Conservation (phyloP, 495 filamentous ascomycete genomes). For the Aspergillus conjunctus region DNA sequence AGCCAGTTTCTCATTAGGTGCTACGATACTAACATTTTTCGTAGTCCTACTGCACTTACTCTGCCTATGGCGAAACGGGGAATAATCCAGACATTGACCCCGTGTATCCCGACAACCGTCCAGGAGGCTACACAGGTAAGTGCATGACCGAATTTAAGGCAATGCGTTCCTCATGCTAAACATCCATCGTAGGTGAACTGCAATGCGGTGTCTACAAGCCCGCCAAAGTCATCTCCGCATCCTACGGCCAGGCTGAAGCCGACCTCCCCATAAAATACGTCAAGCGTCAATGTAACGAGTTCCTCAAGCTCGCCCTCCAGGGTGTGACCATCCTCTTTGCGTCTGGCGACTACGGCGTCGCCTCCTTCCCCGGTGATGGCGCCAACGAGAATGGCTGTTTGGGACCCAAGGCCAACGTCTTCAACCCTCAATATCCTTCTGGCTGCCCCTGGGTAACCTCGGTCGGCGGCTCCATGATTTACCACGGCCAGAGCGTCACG, state of each 20-base stretch:
- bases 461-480: constrained; percentile 52
- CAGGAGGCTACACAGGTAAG: constrained; percentile 56
- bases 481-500: constrained; percentile 35
- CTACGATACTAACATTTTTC: background rate
- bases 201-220: constrained; percentile 64
- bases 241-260: constrained; percentile 56
- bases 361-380: constrained; percentile 43
- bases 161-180: background rate
- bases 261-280: constrained; percentile 55
- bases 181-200: constrained; percentile 28
- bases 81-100: constrained; percentile 58
- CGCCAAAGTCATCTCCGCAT: constrained; percentile 63
- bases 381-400: constrained; percentile 42
- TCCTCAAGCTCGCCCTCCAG: constrained; percentile 66
- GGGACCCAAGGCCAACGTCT: constrained; percentile 45
- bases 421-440: constrained; percentile 52
- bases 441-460: constrained; percentile 56
- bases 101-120: constrained; percentile 55
- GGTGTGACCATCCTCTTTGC: constrained; percentile 64
- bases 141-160: background rate
- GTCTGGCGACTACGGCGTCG: constrained; percentile 59
- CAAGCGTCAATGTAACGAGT: constrained; percentile 59
- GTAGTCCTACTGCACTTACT: constrained; percentile 51
- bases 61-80: constrained; percentile 50
- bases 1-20: background rate